Percentiles rank a stretch among this genome's conserved stretches.
Evolutionary conservation across 352 stramenopile species (phyloP).

Genomic region (Globisporangium lucens): DNA sequence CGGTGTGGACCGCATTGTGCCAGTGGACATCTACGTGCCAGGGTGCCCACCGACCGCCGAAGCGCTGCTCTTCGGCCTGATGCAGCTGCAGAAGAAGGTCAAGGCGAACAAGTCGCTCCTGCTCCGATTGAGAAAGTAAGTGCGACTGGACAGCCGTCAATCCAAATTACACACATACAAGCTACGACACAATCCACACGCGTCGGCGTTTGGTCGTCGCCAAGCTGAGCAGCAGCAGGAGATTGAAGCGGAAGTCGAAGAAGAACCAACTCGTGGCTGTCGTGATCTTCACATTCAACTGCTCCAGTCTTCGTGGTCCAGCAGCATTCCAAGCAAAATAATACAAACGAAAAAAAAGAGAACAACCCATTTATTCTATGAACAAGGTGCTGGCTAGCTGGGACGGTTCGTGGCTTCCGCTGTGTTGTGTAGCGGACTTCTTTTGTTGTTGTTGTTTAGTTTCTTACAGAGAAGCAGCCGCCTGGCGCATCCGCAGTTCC

Average conservation of each 20-base stretch:
- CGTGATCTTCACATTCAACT: neutral
- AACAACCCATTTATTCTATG: conserved; percentile 7
- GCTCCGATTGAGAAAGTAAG: conserved; percentile 96
- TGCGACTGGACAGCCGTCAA: neutral
- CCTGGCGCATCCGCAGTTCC: neutral
- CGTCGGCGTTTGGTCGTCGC: neutral
- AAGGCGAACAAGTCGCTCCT: conserved; percentile 97
- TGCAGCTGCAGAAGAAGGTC: conserved; percentile 99
- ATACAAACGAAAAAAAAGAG: neutral
- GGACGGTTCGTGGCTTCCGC: no score
- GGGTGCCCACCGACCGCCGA: conserved; percentile 98
- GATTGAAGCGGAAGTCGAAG: neutral
- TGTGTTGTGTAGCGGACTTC: no score
- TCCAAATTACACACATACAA: neutral
- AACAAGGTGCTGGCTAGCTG: neutral
- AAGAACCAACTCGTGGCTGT: no score
- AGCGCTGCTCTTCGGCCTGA: conserved; percentile 96
- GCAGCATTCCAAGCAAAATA: conserved; percentile 1
- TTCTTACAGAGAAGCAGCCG: neutral
- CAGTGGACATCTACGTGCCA: conserved; percentile 99
- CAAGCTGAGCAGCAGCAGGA: neutral
- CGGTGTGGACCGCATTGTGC: conserved; percentile 95
- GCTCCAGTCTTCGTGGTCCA: neutral
- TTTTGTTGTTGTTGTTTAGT: no score
- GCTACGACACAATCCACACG: neutral